A percentile compares a stretch with the other conserved stretches of the same genome.
These are phyloP conservation scores for Boletus patriciae DNA, from an alignment of 768 basidiomycete species.

Conservation along the genomic window DNA sequence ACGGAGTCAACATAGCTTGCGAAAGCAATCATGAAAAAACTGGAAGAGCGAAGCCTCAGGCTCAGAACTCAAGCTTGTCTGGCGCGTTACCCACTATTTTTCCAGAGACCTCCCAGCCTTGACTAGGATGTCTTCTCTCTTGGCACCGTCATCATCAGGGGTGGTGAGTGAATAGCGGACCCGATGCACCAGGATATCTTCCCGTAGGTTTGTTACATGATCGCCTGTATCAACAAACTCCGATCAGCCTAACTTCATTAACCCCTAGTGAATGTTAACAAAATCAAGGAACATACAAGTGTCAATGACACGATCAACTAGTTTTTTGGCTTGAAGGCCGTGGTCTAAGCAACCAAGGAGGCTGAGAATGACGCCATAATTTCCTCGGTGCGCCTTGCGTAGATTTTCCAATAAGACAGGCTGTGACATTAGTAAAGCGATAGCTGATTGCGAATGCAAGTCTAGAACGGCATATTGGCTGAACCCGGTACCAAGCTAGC, in stretches of 20 bases:
- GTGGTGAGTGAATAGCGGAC: slow-evolving; percentile 83
- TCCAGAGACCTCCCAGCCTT: slow-evolving; percentile 78
- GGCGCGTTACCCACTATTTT: slow-evolving; percentile 72
- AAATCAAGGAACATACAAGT: slow-evolving; percentile 41
- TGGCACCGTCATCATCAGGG: slow-evolving; percentile 61
- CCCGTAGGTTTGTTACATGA: slow-evolving; percentile 88
- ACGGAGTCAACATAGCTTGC: slow-evolving; percentile 80
- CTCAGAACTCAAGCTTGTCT: neutral
- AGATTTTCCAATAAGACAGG: slow-evolving; percentile 81
- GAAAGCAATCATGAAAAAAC: slow-evolving; percentile 94
- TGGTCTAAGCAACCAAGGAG: slow-evolving; percentile 91
- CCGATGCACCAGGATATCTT: slow-evolving; percentile 81
- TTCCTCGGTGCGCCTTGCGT: slow-evolving; percentile 88
- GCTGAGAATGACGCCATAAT: slow-evolving; percentile 88
- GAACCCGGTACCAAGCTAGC: neutral
- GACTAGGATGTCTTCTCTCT: slow-evolving; percentile 51
- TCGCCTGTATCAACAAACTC: slow-evolving; percentile 55
- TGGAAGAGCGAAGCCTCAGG: slow-evolving; percentile 29
- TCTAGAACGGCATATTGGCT: slow-evolving; percentile 41
- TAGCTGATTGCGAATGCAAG: slow-evolving; percentile 74
- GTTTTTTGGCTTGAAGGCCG: slow-evolving; percentile 78
- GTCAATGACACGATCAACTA: slow-evolving; percentile 91
- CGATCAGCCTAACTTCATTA: slow-evolving; percentile 6
- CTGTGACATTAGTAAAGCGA: slow-evolving; percentile 79
- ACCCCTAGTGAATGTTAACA: neutral